Conservation (phyloP, 306 rosid species). For the Begonia fuchsioides region DNA sequence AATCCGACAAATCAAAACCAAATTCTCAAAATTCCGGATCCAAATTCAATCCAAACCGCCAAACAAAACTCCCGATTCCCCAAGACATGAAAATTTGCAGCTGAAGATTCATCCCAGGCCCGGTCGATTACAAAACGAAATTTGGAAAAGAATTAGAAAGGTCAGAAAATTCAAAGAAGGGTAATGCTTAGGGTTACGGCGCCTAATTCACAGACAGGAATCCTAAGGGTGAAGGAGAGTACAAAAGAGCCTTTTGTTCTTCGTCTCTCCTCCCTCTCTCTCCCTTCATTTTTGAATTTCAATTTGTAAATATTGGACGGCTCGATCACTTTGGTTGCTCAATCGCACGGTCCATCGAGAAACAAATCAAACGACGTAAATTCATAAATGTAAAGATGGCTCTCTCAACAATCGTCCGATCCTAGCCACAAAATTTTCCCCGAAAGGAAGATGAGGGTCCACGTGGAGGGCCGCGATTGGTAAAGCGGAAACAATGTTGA, state of each 20-base stretch:
- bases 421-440: no score
- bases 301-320: constrained; percentile 66
- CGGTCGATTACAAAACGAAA: constrained; percentile 11
- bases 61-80: constrained; percentile 3
- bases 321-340: constrained; percentile 12
- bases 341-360: constrained; percentile 28
- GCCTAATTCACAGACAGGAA: constrained; percentile 12
- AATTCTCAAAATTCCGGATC: constrained; percentile 36
- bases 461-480: no score
- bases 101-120: constrained; percentile 25
- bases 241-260: constrained; percentile 29
- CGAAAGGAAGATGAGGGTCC: no score
- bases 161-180: constrained; percentile 5
- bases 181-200: constrained; percentile 10
- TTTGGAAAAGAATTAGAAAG: not conserved
- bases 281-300: constrained; percentile 86
- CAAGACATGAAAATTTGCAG: constrained; percentile 15
- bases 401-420: constrained; percentile 34
- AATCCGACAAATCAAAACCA: constrained; percentile 19
- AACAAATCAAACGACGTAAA: constrained; percentile 19
- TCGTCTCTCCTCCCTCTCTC: constrained; percentile 87
- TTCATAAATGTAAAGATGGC: constrained; percentile 30
- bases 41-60: constrained; percentile 16
- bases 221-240: constrained; percentile 13
- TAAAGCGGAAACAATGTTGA: no score